A percentile compares a stretch with the other conserved stretches of the same genome.
These are phyloP conservation scores for Microglena sp. DNA, from an alignment of 139 green algal species.

Conservation along the genomic window DNA sequence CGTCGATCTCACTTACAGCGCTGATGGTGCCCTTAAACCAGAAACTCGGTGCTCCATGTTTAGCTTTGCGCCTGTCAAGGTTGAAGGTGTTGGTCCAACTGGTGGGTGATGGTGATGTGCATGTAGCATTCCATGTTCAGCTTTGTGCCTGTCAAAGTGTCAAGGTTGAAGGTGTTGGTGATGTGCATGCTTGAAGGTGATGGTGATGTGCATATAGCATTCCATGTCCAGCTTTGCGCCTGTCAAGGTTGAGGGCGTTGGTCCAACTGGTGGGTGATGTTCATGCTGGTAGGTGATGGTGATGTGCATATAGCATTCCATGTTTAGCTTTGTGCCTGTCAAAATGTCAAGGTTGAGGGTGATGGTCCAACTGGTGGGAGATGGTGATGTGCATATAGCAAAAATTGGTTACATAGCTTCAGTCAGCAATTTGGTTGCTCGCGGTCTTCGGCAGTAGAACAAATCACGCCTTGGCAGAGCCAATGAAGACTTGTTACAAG, in stretches of 20 bases:
- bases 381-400: background rate
- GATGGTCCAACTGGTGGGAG: constrained; percentile 21
- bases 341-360: constrained; percentile 13
- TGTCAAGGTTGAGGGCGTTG: background rate
- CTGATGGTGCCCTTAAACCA: constrained; percentile 23
- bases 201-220: background rate
- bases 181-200: constrained; percentile 14
- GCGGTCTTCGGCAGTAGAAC: no score
- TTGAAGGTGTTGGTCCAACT: constrained; percentile 24
- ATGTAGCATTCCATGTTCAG: no score
- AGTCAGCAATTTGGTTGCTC: no score
- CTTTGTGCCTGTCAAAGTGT: constrained; percentile 7
- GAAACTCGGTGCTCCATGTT: constrained; percentile 30
- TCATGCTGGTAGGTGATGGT: background rate
- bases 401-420: background rate
- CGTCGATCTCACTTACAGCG: constrained; percentile 24
- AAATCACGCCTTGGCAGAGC: no score
- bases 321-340: constrained; percentile 16
- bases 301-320: background rate
- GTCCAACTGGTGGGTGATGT: background rate
- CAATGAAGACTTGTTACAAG: no score
- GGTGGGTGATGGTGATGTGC: constrained; percentile 13
- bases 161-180: constrained; percentile 16
- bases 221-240: background rate
- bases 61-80: constrained; percentile 18